Evolutionary conservation across 148 eudicot genomes (phyloP), one percentile per base, ranked within the genome.

Genomic region (Silene uniflora): DNA sequence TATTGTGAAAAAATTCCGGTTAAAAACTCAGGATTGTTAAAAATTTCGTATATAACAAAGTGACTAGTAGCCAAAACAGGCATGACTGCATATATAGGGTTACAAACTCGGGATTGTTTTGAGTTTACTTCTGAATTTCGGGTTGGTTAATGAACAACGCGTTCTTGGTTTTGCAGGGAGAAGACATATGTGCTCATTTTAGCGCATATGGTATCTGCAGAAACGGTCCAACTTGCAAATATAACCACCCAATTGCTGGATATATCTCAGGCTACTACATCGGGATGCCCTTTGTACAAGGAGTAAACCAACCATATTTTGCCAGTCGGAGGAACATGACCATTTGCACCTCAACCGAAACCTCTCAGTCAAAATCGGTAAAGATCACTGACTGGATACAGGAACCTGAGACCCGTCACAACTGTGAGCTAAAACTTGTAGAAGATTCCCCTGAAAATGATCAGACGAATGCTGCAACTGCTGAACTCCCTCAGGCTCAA

Each of bases 171-270:
- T 66, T 85, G 80, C 80, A 91, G 96, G 91, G 91, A 18, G 81
- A 79, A 72, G 75, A 85, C 6, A 14, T 74, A 7, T 91, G 93
- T 74, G 69, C 82, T 32, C 24, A 79, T 80, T 91, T 87, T 82
- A 85, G 62, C 67, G 27, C 61, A 6, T 82, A 84, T 56, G 91
- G 92, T 12, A 42, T 83, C 11, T 90, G 92, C 86, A 88, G 85
- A 77, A 88, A 78, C 29, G 95, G 95, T 5, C 85, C 90, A 5
- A 83, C 81, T 6, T 90, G 92, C 83, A 85, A 84, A 87, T 90
- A 71, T 29, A 87, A 90, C 72, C 95, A 90, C 80, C 95, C 95
- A 18, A 21, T 87, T 78, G 58, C 80, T 0, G 85, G 85, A 69
- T 77, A 83, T 78, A n/a, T 82, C 14, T 64, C 82, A 23, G 75